Percentiles rank a stretch among this genome's conserved stretches.
These are phyloP conservation scores for Dimargaris xerosporica DNA, from an alignment of 192 early-diverging fungal species.

Conservation along the genomic window DNA sequence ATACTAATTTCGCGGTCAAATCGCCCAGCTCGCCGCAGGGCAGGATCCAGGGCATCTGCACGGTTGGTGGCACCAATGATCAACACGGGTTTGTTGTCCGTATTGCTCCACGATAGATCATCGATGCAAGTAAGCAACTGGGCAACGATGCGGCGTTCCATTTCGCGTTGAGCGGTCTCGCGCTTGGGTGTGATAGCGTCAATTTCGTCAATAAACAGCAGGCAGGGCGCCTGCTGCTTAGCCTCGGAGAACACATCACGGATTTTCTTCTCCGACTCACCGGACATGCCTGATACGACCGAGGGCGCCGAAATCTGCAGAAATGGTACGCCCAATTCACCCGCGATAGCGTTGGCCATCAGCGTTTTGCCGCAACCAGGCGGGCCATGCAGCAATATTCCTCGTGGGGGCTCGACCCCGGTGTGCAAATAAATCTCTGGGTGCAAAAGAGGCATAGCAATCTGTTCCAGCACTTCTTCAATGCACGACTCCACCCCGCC, in stretches of 20 bases:
- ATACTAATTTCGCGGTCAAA: conserved; percentile 99
- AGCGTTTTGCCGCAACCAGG: conserved; percentile 99
- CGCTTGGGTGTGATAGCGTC: conserved; percentile 99
- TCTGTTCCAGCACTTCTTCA: no score
- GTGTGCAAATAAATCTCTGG: conserved; percentile 98
- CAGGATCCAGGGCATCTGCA: conserved; percentile 96
- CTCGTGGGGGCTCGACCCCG: conserved; percentile 97
- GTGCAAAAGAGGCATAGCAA: conserved; percentile 93
- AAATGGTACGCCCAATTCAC: conserved; percentile 99
- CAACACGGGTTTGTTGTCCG: conserved; percentile 92
- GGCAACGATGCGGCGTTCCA: conserved; percentile 96
- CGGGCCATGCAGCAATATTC: conserved; percentile 95
- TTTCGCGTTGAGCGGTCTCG: conserved; percentile 98
- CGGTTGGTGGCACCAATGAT: conserved; percentile 99
- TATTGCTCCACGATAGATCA: no score
- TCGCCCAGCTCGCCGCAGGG: conserved; percentile 95
- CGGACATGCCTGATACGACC: conserved; percentile 99
- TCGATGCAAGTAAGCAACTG: conserved; percentile 98
- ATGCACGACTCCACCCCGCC: no score
- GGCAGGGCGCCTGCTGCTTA: conserved; percentile 91
- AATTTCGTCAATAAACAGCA: conserved; percentile 99
- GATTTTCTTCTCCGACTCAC: conserved; percentile 93
- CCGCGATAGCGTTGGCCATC: conserved; percentile 96
- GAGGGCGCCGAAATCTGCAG: conserved; percentile 99
- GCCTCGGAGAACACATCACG: conserved; percentile 99